phyloP scores from a whole-genome alignment of 2,329 filamentous ascomycete genomes.

The Colletotrichum cordylinicola region DNA sequence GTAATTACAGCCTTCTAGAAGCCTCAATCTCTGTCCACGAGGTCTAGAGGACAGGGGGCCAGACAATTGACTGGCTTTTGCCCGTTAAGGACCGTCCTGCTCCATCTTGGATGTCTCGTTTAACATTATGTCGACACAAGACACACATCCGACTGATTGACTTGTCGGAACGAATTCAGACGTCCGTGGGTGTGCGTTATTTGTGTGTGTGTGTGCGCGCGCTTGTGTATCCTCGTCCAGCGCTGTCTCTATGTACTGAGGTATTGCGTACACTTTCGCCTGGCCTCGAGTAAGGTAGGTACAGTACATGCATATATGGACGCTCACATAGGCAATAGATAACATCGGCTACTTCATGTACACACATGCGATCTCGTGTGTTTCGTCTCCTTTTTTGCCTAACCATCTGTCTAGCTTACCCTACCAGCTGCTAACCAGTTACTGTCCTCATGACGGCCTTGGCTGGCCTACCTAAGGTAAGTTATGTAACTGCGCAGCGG shows the following conservation, averaged over 20 bases:
- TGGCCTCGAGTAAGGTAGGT: neutral
- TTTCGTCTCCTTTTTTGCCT: neutral
- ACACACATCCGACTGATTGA: neutral
- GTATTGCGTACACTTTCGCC: neutral
- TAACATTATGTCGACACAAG: neutral
- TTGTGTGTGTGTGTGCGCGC: neutral
- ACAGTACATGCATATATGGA: neutral
- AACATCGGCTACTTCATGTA: neutral
- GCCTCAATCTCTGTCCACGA: neutral
- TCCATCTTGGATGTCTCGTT: neutral
- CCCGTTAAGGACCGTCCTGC: neutral
- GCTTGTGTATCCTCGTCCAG: neutral
- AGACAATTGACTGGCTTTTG: neutral
- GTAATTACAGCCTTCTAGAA: conserved; percentile 18
- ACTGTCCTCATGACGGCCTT: neutral
- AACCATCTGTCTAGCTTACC: neutral
- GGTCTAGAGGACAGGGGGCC: neutral
- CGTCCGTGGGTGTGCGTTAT: neutral
- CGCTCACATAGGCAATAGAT: neutral
- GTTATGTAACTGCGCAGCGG: neutral
- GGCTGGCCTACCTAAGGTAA: neutral
- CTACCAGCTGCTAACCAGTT: neutral
- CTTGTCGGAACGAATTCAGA: neutral
- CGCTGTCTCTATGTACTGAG: neutral
- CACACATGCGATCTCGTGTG: neutral